Base-by-base conservation (phyloP, 2,329 filamentous ascomycete species). In the Polytolypa hystricis region DNA sequence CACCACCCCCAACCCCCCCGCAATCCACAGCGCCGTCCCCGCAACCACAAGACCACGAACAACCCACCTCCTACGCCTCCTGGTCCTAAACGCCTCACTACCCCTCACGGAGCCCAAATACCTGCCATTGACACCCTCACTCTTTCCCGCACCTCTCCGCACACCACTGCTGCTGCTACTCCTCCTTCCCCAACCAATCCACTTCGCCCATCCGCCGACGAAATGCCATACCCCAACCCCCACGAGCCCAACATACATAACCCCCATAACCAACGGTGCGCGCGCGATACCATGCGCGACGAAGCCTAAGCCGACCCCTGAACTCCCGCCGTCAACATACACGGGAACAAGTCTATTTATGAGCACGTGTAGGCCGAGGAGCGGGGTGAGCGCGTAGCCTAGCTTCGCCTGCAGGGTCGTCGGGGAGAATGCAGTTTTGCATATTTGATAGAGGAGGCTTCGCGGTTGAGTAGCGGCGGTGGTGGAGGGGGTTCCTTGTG, bases 161-260 rank as follows among this genome's bases (percentile, higher is more conserved):
- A n/a, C n/a, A n/a, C n/a, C n/a, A n/a, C n/a, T n/a, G n/a, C n/a
- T n/a, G n/a, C n/a, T 45, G 44, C 30, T 40, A 43, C 51, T 62
- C 14, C 49, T 63, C 59, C 54, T 49, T 60, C 55, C 64, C 64
- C 54, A 65, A 0, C 77, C 77, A 41, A 87, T 63, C 82, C 84
- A 95, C 57, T 76, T 81, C n/a, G 84, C 83, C 61, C 77, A 75
- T 2, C 87, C 87, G 75, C 85, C 93, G 5, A 83, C 74, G 56
- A 87, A 77, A 62, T 95, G 87, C 41, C 78, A 83, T 16, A 74
- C 77, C 0, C 77, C 81, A 0, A 79, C 61, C 11, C 64, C 65
- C 5, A 94, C 65, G 33, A 95, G 66, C 2, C 77, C 70, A 1
- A 66, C 51, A 56, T 93, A 94, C 1, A 81, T 79, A 1, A 70